Conservation (phyloP, 2,329 filamentous ascomycete genomes). For the Calonectria montana region DNA sequence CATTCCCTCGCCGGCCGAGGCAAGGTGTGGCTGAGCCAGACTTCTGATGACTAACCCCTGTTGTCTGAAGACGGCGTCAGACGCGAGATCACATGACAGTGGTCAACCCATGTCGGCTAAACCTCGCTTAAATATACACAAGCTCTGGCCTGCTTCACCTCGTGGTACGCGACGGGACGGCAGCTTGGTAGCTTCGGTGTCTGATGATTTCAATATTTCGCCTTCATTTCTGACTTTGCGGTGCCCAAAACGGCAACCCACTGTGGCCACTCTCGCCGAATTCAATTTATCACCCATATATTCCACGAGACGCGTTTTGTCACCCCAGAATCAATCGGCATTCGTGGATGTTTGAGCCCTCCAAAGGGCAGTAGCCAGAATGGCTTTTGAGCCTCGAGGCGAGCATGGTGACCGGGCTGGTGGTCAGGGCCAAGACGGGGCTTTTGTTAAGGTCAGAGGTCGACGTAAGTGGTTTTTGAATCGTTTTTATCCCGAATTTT, state of each 20-base stretch:
- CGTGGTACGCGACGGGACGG: constrained; percentile 13
- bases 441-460: constrained; percentile 62
- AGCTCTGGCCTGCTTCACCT: constrained; percentile 17
- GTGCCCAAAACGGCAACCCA: constrained; percentile 5
- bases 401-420: constrained; percentile 56
- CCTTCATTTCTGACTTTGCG: constrained; percentile 8
- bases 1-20: background rate
- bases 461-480: constrained; percentile 56
- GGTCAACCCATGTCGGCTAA: background rate
- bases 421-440: constrained; percentile 56
- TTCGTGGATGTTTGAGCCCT: constrained; percentile 39
- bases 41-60: constrained; percentile 16
- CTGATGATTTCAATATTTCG: constrained; percentile 17
- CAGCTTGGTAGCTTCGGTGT: constrained; percentile 15
- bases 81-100: constrained; percentile 10
- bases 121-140: constrained; percentile 21
- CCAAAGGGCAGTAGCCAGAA: constrained; percentile 45
- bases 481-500: background rate
- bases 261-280: background rate
- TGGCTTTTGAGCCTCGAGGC: constrained; percentile 67
- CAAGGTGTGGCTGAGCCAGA: background rate
- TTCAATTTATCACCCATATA: constrained; percentile 3
- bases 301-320: constrained; percentile 33
- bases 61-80: background rate
- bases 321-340: constrained; percentile 17